These are phyloP conservation scores for Suillus subluteus DNA, from an alignment of 768 basidiomycete genomes.

Conservation along the genomic window DNA sequence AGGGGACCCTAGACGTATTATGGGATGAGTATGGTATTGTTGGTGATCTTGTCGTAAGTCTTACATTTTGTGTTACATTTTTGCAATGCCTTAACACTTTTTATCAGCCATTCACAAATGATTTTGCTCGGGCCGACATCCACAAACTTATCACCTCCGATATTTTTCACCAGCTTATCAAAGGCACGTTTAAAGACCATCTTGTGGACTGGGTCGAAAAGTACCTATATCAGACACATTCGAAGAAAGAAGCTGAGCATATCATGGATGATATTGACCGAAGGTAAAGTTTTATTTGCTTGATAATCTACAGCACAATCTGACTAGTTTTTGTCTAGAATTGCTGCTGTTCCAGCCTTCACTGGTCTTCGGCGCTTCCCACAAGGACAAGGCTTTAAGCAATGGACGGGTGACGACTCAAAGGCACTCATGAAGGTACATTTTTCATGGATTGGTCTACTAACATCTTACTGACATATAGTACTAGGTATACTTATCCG, in stretches of 20 bases:
- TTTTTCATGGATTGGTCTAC: not conserved
- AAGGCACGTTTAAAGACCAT: constrained; percentile 51
- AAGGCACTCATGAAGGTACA: constrained; percentile 13
- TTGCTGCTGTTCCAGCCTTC: constrained; percentile 34
- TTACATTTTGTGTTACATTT: not conserved
- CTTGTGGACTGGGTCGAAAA: constrained; percentile 39
- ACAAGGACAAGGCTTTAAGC: constrained; percentile 32
- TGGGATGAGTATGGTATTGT: constrained; percentile 42
- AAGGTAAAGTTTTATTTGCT: constrained; percentile 21
- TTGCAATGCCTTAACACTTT: not conserved
- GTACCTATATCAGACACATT: constrained; percentile 29
- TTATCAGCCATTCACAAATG: constrained; percentile 13
- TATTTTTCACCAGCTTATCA: constrained; percentile 50
- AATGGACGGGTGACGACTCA: constrained; percentile 41
- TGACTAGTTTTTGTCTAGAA: constrained; percentile 17
- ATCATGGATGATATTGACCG: constrained; percentile 41
- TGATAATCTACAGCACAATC: no score
- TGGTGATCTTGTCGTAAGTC: constrained; percentile 22
- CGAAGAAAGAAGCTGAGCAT: not conserved
- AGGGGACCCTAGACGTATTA: constrained; percentile 13
- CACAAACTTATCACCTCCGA: constrained; percentile 31
- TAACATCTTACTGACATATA: not conserved
- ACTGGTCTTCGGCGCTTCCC: constrained; percentile 27
- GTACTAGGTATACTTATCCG: constrained; percentile 31
- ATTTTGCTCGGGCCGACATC: constrained; percentile 28